A percentile compares a stretch with the other conserved stretches of the same genome.
Evolutionary conservation across 2,329 filamentous ascomycete species (phyloP).

Genomic region (Hymenoscyphus repandus): DNA sequence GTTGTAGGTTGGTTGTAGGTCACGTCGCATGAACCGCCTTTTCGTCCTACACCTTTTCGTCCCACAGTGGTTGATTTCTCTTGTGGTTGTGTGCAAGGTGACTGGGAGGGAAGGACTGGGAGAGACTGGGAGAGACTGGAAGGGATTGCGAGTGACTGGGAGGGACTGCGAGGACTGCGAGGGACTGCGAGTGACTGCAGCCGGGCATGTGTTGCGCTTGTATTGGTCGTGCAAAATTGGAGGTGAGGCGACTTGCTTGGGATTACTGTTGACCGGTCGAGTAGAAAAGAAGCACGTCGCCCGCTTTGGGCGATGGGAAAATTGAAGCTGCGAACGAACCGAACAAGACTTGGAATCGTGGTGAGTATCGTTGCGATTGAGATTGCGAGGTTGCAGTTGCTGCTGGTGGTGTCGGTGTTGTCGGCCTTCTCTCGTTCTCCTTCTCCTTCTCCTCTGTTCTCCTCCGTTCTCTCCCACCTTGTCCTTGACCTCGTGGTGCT

Average conservation of each 20-base stretch:
- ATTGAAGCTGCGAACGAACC: background rate
- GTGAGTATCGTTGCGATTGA: background rate
- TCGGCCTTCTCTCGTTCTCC: background rate
- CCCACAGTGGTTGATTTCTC: background rate
- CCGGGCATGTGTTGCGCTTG: slow-evolving; percentile 22
- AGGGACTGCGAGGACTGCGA: no score
- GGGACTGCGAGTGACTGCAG: no score
- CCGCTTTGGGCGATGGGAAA: background rate
- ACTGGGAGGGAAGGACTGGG: background rate
- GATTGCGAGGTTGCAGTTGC: background rate
- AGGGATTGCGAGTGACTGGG: no score
- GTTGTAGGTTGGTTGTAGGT: no score
- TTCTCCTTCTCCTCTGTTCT: background rate
- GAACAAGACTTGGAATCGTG: background rate
- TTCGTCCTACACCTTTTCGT: background rate
- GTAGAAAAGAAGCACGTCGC: slow-evolving; percentile 25
- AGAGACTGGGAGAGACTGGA: no score
- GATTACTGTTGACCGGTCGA: slow-evolving; percentile 10
- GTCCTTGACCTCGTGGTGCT: background rate
- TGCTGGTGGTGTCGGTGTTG: background rate
- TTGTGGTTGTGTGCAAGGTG: background rate
- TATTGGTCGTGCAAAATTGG: slow-evolving; percentile 21
- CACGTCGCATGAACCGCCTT: slow-evolving; percentile 3
- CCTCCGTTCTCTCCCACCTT: background rate
- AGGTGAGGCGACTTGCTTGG: slow-evolving; percentile 5